Conservation (phyloP, 805 yeast genomes). For the Saccharomycopsis sp. region DNA sequence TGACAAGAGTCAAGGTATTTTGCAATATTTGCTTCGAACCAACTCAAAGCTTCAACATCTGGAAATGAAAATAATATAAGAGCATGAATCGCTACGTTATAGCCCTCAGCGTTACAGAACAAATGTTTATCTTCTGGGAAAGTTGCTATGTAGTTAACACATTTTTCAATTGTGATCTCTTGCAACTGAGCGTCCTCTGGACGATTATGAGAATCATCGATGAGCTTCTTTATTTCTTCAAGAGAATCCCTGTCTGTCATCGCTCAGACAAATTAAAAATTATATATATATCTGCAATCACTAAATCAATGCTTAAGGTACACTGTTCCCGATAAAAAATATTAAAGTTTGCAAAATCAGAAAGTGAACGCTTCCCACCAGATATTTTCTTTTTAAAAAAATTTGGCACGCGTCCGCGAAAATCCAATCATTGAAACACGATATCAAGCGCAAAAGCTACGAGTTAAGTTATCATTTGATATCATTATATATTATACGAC, state of each 20-base stretch:
- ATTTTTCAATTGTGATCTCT: conserved; percentile 33
- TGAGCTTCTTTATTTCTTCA: conserved; percentile 22
- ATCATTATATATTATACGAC: too few species aligned
- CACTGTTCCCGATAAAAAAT: too few species aligned
- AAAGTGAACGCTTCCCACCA: too few species aligned
- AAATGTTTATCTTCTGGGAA: conserved; percentile 35
- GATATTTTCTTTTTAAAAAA: too few species aligned
- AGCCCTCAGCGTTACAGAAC: conserved; percentile 48
- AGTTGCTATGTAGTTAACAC: conserved; percentile 31
- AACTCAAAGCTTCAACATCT: conserved; percentile 37
- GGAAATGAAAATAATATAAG: conserved; percentile 57
- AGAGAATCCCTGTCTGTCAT: background rate
- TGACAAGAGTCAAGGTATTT: conserved; percentile 42
- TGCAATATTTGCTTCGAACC: conserved; percentile 36
- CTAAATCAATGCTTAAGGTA: background rate
- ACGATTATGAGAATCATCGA: conserved; percentile 29
- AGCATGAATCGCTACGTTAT: conserved; percentile 45
- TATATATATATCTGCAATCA: background rate
- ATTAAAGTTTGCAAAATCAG: too few species aligned
- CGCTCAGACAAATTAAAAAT: too few species aligned
- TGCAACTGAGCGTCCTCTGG: conserved; percentile 31
- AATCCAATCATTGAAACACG: too few species aligned
- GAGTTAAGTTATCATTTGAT: too few species aligned
- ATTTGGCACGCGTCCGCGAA: too few species aligned
- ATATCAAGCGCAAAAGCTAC: too few species aligned